Evolutionary conservation across 352 stramenopile genomes (phyloP), one percentile per base, ranked within the genome.

Genomic region (Globisporangium irregulare): DNA sequence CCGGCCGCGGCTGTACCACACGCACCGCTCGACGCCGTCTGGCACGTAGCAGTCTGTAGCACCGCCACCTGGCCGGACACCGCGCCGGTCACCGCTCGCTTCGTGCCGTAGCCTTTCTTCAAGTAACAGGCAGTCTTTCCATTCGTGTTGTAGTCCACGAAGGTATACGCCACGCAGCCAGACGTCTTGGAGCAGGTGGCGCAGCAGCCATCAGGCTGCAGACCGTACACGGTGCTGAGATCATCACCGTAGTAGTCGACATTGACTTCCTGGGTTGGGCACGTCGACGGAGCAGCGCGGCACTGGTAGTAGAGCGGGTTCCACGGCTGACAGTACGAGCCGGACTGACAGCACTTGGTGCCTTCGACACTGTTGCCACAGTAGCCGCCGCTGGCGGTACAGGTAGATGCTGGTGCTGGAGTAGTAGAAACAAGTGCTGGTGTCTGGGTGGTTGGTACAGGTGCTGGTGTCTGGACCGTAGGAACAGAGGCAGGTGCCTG

Each of bases 121-220:
- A 62, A 27, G 57, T 62, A 62, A 8, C 57, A 62, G 3, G 57
- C 57, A 38, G 57, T 50, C 12, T 62, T 62, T 15, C 57, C 25
- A 29, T 62, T 12, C 32, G 29, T 38, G 29, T 46, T 62, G 12
- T 46, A 62, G 27, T 62, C 25, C 24, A 66, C 29, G 25, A 65
- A 69, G 3, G 64, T 69, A 15, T 69, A 69, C 46, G 64, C 64
- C 36, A 66, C 20, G 18, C 64, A 69, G 3, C 51, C 51, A 20
- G 32, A 5, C 5, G 64, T 69, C 15, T 53, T 36, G 53, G 64
- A 20, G 51, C 51, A 69, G 24, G 25, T 56, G 48, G n/a, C 64
- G 41, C 64, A 69, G 24, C 64, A 69, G 3, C 36, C 22, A 3
- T 69, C 64, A 41, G 64, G 64, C 14, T 54, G 34, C 5, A 69